Base-by-base conservation (phyloP, 768 basidiomycete genomes). In the Erythrobasidium yunnanense region DNA sequence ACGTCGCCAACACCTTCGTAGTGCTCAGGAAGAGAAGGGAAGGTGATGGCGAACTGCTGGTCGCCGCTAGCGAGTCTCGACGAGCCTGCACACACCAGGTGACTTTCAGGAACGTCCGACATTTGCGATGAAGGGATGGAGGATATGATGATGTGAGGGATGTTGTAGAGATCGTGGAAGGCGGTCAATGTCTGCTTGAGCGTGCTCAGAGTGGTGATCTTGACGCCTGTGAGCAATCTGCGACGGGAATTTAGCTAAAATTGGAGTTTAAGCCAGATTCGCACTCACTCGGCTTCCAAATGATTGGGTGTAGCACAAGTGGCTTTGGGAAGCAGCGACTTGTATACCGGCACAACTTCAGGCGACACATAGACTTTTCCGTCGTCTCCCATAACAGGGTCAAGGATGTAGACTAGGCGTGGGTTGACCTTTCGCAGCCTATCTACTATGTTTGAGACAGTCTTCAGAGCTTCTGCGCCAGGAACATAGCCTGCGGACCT, bases 1-100 rank as follows among this genome's bases (percentile, higher is more conserved):
- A 96, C 84, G 76, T 99, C 95, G 18, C 95, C 95, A 11, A 95
- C 92, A 25, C 95, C 95, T 20, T 89, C 87, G 75, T 91, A 97
- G 78, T 96, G 95, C 11, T 91, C 92, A 4, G 85, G 82, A 49
- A 96, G 81, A 29, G 85, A 81, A 1, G 86, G 85, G 7, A 99
- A 83, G 47, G 80, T 81, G 72, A 84, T 84, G 0, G 83, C 84
- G 76, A 92, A 82, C 32, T 74, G 55, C 53, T 60, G 50, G 55
- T 67, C 66, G 20, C 58, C 68, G 18, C 68, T 53, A n/a, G 71
- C 54, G 2, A 73, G 60, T n/a, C 77, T 62, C 0, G 84, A 82
- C 0, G 91, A 93, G 0, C 84, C 80, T 62, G 93, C 82, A 76
- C 88, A 95, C n/a, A 90, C 79, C 34, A 95, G 83, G 69, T 66